A percentile compares a stretch with the other conserved stretches of the same genome.
Evolutionary conservation across 768 basidiomycete genomes (phyloP).

Genomic region (Calocybe cyanea): DNA sequence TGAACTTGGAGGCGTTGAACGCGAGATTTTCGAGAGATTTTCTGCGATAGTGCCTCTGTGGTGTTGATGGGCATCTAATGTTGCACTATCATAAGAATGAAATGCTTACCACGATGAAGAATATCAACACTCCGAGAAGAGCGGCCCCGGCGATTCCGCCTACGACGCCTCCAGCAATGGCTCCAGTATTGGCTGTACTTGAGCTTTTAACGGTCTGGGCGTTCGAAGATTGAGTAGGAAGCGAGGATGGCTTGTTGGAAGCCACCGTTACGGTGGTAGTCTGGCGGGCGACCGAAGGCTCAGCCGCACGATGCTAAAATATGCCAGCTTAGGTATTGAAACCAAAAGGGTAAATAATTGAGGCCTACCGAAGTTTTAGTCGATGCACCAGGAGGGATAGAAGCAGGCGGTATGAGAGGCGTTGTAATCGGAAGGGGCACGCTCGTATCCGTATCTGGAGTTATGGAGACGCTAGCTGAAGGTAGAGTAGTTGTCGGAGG

Average conservation of each 20-base stretch:
- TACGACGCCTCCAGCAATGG: constrained; percentile 23
- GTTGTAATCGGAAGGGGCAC: neutral
- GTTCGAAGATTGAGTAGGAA: neutral
- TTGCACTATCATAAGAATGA: neutral
- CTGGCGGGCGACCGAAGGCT: too few relatives aligned
- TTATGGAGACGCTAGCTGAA: too few relatives aligned
- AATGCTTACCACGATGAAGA: constrained; percentile 22
- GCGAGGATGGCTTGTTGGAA: too few relatives aligned
- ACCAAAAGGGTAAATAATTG: too few relatives aligned
- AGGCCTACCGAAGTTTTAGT: too few relatives aligned
- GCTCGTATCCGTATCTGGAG: neutral
- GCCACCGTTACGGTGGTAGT: too few relatives aligned
- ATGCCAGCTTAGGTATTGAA: too few relatives aligned
- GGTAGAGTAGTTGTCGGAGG: too few relatives aligned
- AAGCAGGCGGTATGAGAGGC: neutral
- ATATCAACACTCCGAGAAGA: constrained; percentile 17
- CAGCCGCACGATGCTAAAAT: too few relatives aligned
- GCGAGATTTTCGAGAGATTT: constrained; percentile 28
- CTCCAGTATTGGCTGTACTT: constrained; percentile 17
- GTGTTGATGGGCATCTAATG: neutral
- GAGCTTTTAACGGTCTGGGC: constrained; percentile 2
- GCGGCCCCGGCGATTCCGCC: constrained; percentile 20
- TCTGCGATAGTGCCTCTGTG: constrained; percentile 32
- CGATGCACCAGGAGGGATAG: too few relatives aligned
- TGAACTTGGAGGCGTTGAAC: constrained; percentile 51